Conservation (phyloP, 139 green algal genomes). For the Edaphochlamys debaryana region DNA sequence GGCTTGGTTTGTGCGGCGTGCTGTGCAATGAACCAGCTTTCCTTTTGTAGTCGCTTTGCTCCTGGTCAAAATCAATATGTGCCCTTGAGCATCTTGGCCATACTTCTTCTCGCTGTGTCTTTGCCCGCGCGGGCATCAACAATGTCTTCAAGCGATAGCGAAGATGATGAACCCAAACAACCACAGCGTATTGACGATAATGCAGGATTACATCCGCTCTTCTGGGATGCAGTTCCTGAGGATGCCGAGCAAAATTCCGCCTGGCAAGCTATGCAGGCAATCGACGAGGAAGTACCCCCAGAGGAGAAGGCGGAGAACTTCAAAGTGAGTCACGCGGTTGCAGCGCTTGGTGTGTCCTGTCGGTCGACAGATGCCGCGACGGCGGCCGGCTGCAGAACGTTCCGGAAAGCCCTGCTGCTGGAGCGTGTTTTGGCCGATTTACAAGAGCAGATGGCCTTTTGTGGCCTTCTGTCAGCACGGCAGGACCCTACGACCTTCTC, state of each 20-base stretch:
- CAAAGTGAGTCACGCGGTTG: conserved; percentile 60
- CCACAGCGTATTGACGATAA: conserved; percentile 30
- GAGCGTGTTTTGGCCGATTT: too few relatives aligned
- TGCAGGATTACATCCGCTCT: conserved; percentile 65
- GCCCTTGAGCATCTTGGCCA: too few relatives aligned
- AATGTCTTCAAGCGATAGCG: conserved; percentile 16
- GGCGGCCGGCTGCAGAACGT: background rate
- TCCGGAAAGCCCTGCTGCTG: too few relatives aligned
- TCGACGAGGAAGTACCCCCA: conserved; percentile 76
- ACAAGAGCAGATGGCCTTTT: too few relatives aligned
- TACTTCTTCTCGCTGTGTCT: too few relatives aligned
- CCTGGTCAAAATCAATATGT: too few relatives aligned
- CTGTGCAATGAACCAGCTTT: too few relatives aligned
- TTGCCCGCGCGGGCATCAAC: too few relatives aligned
- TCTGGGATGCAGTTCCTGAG: conserved; percentile 78
- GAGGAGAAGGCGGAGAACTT: conserved; percentile 77
- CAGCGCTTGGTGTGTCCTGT: background rate
- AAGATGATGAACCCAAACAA: background rate
- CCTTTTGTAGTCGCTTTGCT: too few relatives aligned
- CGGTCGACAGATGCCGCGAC: background rate
- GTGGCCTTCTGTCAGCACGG: too few relatives aligned
- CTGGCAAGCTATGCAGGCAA: conserved; percentile 67
- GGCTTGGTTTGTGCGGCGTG: too few relatives aligned
- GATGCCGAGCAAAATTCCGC: conserved; percentile 67
- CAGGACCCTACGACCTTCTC: background rate